Evolutionary conservation across 768 basidiomycete species (phyloP), one percentile per base, ranked within the genome.

Genomic region (Coprinellus micaceus): DNA sequence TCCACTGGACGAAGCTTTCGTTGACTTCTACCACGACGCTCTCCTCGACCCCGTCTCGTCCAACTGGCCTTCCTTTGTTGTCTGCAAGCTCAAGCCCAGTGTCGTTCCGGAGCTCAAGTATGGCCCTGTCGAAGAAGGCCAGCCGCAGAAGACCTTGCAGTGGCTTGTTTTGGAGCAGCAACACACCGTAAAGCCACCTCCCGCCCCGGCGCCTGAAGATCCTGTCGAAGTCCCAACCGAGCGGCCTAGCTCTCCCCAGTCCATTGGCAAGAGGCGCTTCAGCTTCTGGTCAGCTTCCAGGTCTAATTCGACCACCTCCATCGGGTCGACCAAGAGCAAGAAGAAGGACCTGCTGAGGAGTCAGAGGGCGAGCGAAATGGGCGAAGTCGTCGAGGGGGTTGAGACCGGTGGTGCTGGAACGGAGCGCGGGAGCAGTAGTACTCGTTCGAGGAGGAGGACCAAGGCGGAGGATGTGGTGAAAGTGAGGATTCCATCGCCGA

Each of bases 1-100:
- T n/a, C 78, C 83, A 58, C 64, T 92, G 11, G 90, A 92, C 63
- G 89, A 91, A 63, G 88, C 89, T 1, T 91, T 92, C 66, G 71
- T 91, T 53, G 89, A 92, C 67, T 90, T 90, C 65, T 91, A 89
- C 88, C 80, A 77, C 50, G 89, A 92, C 63, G 80, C 88, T 1
- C 65, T 91, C 29, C 71, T 85, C 15, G 89, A 92, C 63, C 82
- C 87, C 17, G 78, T 89, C 56, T 74, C 86, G 0, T 67, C 76
- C 1, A 68, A 72, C 41, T 90, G 85, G 88, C 89, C 88, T 12
- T 71, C 77, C 4, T 89, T 91, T 60, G 79, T 87, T 39, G 66
- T 91, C 13, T 88, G 86, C 67, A 85, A 85, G 66, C 78, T 92
- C 51, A 86, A 83, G 65, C 71, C 55, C 19, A 61, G 58, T 3